Evolutionary conservation across 148 eudicot genomes (phyloP), one percentile per base, ranked within the genome.

Genomic region (Bassia scoparia): DNA sequence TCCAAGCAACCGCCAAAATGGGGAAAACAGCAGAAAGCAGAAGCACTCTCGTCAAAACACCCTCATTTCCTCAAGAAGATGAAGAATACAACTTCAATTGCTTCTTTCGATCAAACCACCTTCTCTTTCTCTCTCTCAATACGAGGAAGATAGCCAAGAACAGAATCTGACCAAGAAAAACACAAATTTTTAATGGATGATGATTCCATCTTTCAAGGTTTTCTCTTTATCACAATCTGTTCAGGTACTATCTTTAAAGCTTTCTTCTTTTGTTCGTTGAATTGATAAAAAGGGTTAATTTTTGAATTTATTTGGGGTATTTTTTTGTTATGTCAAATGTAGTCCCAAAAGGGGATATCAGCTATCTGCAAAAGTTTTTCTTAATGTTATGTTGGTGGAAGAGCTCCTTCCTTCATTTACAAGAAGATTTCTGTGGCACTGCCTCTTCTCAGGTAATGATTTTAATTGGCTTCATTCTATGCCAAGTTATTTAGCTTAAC

Each of bases 301-400:
- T 17, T 44, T 3, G 37, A 34, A 37, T n/a, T 34, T 69, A 65
- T 7, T 24, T 24, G 16, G 56, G 37, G 70, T n/a, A 46, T 24
- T 64, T 21, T 53, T 69, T 27, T 2, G 33, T 1, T 71, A 5
- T 76, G 53, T 23, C 68, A 27, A 34, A 15, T 82, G 87, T 85
- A 95, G 97, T 95, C 98, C 98, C 98, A 70, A 95, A 95, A 83
- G 98, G 98, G 76, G 98, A 95, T 66, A 87, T 95, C 68, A 95
- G 93, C 84, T 94, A 94, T 78, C 82, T 94, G 82, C 93, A 85
- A 72, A 94, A 91, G 89, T 94, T 95, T 84, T 95, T 95, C 81
- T 81, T 95, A 79, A 88, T 87, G 85, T 95, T n/a, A 95, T 80
- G 97, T 94, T 38, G 96, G 98, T 79, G 98, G 97, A 75, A 89